phyloP scores from a whole-genome alignment of 2,329 filamentous ascomycete genomes.

The Chlorencoelia australis region DNA sequence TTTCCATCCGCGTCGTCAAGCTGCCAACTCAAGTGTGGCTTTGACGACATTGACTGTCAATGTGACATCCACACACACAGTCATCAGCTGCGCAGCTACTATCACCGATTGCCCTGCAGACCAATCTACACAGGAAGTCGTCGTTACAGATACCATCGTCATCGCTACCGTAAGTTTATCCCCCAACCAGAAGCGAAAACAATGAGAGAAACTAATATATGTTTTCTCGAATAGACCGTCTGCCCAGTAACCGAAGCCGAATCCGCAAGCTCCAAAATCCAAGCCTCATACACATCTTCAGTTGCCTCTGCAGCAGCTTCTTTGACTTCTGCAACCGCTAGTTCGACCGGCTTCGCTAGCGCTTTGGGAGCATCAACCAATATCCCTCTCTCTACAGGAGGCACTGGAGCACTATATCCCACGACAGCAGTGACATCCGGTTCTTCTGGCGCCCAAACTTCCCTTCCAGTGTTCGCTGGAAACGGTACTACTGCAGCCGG shows the following conservation, averaged over 20 bases:
- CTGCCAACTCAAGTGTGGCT: conserved; percentile 5
- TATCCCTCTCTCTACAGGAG: too few relatives aligned
- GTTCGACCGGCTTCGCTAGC: background rate
- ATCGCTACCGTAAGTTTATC: conserved; percentile 31
- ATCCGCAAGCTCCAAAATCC: conserved; percentile 29
- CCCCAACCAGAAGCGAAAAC: too few relatives aligned
- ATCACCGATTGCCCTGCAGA: conserved; percentile 32
- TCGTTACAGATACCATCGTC: conserved; percentile 32
- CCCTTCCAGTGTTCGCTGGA: too few relatives aligned
- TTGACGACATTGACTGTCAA: conserved; percentile 33
- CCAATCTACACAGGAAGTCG: conserved; percentile 11
- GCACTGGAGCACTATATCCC: background rate
- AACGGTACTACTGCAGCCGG: too few relatives aligned
- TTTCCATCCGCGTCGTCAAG: conserved; percentile 22
- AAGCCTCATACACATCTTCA: background rate
- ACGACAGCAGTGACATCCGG: conserved; percentile 1
- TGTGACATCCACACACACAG: conserved; percentile 28
- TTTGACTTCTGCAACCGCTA: conserved; percentile 8
- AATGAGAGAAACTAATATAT: background rate
- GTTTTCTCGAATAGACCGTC: conserved; percentile 31
- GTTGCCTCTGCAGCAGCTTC: conserved; percentile 4
- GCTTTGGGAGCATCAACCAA: background rate
- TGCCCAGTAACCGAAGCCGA: conserved; percentile 35
- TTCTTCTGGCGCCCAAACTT: conserved; percentile 3
- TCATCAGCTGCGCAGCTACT: conserved; percentile 31